Evolutionary conservation across 441 rosid genomes (phyloP), one percentile per base, ranked within the genome.

Genomic region (Gossypium trilobum): DNA sequence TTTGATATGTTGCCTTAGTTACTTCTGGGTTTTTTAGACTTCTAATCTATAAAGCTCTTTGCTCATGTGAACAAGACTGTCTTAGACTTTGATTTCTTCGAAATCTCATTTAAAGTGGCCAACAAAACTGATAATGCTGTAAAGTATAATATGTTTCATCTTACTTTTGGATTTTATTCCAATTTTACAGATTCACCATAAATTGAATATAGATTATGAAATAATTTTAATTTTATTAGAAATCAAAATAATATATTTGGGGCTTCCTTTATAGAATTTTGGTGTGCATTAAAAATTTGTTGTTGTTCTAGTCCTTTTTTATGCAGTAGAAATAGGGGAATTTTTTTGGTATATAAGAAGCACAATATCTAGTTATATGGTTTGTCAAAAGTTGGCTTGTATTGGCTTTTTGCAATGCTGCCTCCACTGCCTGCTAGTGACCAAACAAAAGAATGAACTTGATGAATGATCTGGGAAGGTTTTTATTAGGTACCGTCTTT

Each of bases 171-270:
- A 46, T 65, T 44, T 29, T 46, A 44, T 44, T 65, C 36, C 54
- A 65, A 22, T 65, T 65, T 65, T 44, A 22, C 19, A 19, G 29
- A 46, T 44, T 46, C 36, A 22, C 6, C 48, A 22, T 23, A 22
- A 13, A 31, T 46, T 65, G 68, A 64, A n/a, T 64, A 64, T 44
- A 42, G 7, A 20, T 64, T 42, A 64, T 42, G 69, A 42, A 20
- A 64, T 64, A 8, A 11, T 63, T 36, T 17, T 39, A 19, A 25
- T 63, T 63, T 42, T 42, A 11, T 64, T 39, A 10, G 17, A 64
- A 39, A 64, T 64, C 27, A 20, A 39, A 64, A 39, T 42, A 63
- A 22, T 2, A 13, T 44, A 65, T 65, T 4, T 66, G 22, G 39
- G 56, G 22, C 6, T 66, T 46, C 56, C 39, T 46, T 66, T 46